Evolutionary conservation across 2,329 filamentous ascomycete species (phyloP), one percentile per base, ranked within the genome.

Genomic region (Trichoderma sp.): DNA sequence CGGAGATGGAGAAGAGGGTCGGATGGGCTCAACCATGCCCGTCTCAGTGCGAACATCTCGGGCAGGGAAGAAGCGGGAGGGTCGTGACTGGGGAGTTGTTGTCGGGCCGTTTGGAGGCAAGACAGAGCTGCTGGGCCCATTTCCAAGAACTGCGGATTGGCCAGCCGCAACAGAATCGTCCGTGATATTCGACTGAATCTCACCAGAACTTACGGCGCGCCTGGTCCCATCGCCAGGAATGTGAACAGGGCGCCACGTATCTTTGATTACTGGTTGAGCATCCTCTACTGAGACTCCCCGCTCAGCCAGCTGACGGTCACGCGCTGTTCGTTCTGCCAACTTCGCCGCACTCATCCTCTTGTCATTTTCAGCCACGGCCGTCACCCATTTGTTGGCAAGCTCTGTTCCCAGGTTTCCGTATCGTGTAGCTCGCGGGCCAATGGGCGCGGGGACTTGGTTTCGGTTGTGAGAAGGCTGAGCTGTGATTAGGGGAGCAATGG

Each of bases 41-140:
- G 80, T 77, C 27, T 84, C 83, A 10, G 77, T 73, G 15, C 83
- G 83, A 37, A 77, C 71, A 71, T 88, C 86, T 65, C 79, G 84
- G 2, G 83, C 75, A 0, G 88, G 88, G 76, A 90, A 90, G 76
- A 90, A 90, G 52, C 87, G 80, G 8, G 88, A 90, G 19, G 83
- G 79, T 25, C 87, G 83, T 22, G 80, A 78, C 68, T 84, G 80
- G 39, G 84, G 80, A 4, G 82, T 73, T 25, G 78, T 71, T n/a
- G 71, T 73, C 29, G 76, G 72, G 6, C 75, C 71, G 32, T 72
- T 72, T 72, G 71, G 75, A 9, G 72, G 69, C 25, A 79, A 68
- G 15, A 78, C 73, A 6, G 74, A 71, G 39, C 59, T 35, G 39
- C 67, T 70, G 32, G 70, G 70, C 13, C 73, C 72, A 9, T 69